Evolutionary conservation across 108 stramenopile species (phyloP), one percentile per base, ranked within the genome.

Genomic region (Cyclostephanos invisitatus): DNA sequence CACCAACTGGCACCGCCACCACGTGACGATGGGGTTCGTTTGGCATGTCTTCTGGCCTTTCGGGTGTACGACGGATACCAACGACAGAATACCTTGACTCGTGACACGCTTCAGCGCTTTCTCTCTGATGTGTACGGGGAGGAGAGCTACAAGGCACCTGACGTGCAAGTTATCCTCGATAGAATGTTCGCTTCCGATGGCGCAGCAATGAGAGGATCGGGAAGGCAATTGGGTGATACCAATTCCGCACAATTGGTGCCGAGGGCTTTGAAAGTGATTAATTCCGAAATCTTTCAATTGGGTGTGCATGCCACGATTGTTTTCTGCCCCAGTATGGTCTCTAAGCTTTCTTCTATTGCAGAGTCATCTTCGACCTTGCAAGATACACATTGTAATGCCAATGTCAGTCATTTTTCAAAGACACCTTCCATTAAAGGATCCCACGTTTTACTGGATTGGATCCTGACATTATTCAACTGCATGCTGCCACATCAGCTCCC

Each of bases 101-200:
- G 93, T 38, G 93, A 94, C 70, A 94, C 91, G 28, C 37, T 94
- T 4, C 93, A 91, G 68, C 81, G 91, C 54, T 94, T 91, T 76
- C 63, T 94, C 42, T 81, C 86, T 15, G 93, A 94, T 48, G 78
- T 94, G 24, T 80, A 94, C 36, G 93, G 93, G 35, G 93, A 94
- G 57, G 89, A 90, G 28, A 87, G 85, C 32, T 88, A 82, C 73
- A 89, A 91, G 62, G 66, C 76, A 44, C 58, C 76, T 1, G 55
- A 62, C 0, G 76, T 84, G 28, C 67, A 70, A 63, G 55, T 64
- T 18, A 53, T 83, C 29, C 65, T 94, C 64, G 86, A 87, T 58
- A 56, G 66, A 35, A 67, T 94, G 51, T 94, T 91, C 69, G 15
- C 70, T 50, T 47, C 49, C 37, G 37, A 63, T 12, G 40, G 40